Conservation (phyloP, 148 eudicot genomes). For the Nepenthes gracilis region DNA sequence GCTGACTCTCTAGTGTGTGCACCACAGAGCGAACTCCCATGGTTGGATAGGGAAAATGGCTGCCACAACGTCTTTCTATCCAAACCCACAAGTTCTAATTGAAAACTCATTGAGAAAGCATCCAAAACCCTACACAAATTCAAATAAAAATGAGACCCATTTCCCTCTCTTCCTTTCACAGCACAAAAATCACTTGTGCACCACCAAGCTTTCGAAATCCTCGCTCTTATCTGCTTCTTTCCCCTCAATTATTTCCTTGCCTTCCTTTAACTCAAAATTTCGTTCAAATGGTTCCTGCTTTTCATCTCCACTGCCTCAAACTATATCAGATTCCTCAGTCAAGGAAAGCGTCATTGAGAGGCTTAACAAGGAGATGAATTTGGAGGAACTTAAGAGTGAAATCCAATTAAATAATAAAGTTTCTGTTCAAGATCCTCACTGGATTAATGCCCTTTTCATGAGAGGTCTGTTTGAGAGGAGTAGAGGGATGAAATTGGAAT, state of each 20-base stretch:
- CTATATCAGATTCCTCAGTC: constrained; percentile 34
- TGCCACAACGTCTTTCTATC: constrained; percentile 42
- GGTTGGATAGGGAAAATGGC: constrained; percentile 25
- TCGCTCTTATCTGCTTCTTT: constrained; percentile 27
- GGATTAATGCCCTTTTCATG: constrained; percentile 52
- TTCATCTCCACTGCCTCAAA: constrained; percentile 23
- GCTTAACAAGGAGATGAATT: constrained; percentile 21
- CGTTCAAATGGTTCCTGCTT: constrained; percentile 13
- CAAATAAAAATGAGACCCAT: constrained; percentile 6
- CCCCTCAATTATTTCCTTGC: constrained; percentile 45
- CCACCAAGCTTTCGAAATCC: constrained; percentile 6
- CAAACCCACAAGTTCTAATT: constrained; percentile 48
- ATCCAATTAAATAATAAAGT: constrained; percentile 25
- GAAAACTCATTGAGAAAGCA: constrained; percentile 8
- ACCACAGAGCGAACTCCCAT: no score
- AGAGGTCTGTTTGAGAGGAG: constrained; percentile 25
- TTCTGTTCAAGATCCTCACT: constrained; percentile 62
- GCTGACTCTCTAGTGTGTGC: background rate
- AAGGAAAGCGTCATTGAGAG: constrained; percentile 33
- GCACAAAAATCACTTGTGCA: constrained; percentile 8
- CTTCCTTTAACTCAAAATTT: constrained; percentile 20
- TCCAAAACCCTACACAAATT: constrained; percentile 16
- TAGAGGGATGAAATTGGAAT: constrained; percentile 17
- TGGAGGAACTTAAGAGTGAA: constrained; percentile 27
- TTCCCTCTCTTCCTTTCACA: constrained; percentile 22